Conservation (phyloP, 2,329 filamentous ascomycete species). For the Dactylellina drechsleri region DNA sequence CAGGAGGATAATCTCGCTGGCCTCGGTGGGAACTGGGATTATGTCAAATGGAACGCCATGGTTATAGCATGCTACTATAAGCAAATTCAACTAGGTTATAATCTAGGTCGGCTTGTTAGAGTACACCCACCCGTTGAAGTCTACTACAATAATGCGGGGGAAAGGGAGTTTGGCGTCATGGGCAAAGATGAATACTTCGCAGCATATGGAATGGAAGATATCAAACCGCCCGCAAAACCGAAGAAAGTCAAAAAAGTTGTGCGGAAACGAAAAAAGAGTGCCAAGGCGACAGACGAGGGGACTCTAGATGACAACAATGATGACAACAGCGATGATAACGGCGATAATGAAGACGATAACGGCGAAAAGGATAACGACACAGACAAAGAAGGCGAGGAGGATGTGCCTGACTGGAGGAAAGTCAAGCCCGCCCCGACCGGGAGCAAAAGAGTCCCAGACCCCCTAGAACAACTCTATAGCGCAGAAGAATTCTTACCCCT, state of each 20-base stretch:
- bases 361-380: background rate
- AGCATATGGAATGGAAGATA: conserved; percentile 16
- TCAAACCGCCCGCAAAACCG: background rate
- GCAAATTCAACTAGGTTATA: conserved; percentile 26
- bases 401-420: conserved; percentile 34
- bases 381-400: background rate
- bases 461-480: conserved; percentile 1
- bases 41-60: conserved; percentile 51
- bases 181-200: conserved; percentile 16
- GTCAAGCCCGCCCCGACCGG: conserved; percentile 19
- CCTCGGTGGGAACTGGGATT: conserved; percentile 40
- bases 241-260: background rate
- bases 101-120: conserved; percentile 8
- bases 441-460: background rate
- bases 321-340: background rate
- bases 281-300: background rate
- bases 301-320: background rate
- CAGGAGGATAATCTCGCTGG: conserved; percentile 49
- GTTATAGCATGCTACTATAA: conserved; percentile 25
- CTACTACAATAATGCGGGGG: conserved; percentile 9
- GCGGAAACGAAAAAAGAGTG: background rate
- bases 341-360: background rate
- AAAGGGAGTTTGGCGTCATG: conserved; percentile 24
- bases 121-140: conserved; percentile 38
- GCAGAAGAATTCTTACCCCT: conserved; percentile 23